Evolutionary conservation across 1,139 yeast genomes (phyloP), one percentile per base, ranked within the genome.

Genomic region (Eremothecium sinecaudum): DNA sequence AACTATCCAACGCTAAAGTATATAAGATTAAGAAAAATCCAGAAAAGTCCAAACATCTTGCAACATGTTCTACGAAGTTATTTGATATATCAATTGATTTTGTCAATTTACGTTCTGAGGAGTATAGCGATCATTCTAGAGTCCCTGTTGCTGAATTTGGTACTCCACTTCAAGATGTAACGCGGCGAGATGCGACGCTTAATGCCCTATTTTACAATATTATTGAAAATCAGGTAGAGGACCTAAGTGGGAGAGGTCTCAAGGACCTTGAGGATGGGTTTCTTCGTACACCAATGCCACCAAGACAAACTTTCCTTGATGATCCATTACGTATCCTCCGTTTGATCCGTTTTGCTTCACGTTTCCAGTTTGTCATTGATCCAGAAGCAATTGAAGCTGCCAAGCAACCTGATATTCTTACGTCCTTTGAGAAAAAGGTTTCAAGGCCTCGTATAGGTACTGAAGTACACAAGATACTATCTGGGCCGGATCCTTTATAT

Each of bases 11-110:
- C 33, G 46, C 54, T 2, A 14, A 21, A 9, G 70, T 86, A 22
- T 94, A 87, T 54, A 83, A 81, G 38, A 86, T 90, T 42, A 87
- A 81, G 44, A 77, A 77, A 56, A 90, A 92, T 56, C 98, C 98
- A 0, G 96, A 81, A 44, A 87, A 87, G 57, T 81, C 94, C 1
- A 92, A 90, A 60, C 99, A 90, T 61, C 63, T 90, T 46, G 99
- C 92, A 51, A 92, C 98, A 0, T 93, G 97, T 28, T 90, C 97
- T 5, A 86, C 96, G 2, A 79, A 75, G 49, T 60, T 90, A 14
- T 82, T 71, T 53, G 93, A 78, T 0, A 58, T 79, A 18, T 95
- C 84, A 48, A 73, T 90, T 33, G 99, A 90, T 59, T 84, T 90
- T 57, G 98, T 92, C 34, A 90, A 90, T 55, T 64, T 90, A 43